phyloP scores from a whole-genome alignment of 768 basidiomycete species.

The Crucibulum laeve region DNA sequence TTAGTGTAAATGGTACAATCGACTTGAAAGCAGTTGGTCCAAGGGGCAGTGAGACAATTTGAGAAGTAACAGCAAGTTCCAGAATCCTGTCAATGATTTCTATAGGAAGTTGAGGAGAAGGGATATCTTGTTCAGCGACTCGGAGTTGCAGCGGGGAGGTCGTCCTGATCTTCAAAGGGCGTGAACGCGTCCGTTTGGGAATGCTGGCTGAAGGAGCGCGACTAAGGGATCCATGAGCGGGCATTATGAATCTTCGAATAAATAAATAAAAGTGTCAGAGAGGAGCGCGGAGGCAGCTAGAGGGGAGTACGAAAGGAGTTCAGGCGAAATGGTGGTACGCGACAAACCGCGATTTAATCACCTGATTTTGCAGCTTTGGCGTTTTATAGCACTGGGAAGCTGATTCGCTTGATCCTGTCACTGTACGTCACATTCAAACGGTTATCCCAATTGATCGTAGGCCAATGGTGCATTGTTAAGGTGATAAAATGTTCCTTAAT shows the following conservation, averaged over 20 bases:
- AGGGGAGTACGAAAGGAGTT: too few relatives aligned
- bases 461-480: too few relatives aligned
- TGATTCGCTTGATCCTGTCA: too few relatives aligned
- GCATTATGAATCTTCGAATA: background rate
- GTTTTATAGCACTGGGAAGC: too few relatives aligned
- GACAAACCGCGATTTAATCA: too few relatives aligned
- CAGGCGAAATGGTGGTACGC: too few relatives aligned
- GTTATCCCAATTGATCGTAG: too few relatives aligned
- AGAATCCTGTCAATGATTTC: constrained; percentile 34
- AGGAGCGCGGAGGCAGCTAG: too few relatives aligned
- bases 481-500: too few relatives aligned
- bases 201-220: background rate
- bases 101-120: constrained; percentile 24
- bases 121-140: constrained; percentile 2
- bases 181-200: background rate
- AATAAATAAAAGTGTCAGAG: background rate
- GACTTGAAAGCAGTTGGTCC: constrained; percentile 18
- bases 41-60: constrained; percentile 5
- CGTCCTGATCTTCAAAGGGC: background rate
- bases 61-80: constrained; percentile 15
- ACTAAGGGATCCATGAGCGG: background rate
- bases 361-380: too few relatives aligned
- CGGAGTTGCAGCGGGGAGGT: background rate
- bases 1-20: constrained; percentile 34
- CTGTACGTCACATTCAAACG: too few relatives aligned